Percentiles rank a stretch among this genome's conserved stretches.
Conservation (phyloP, 331 rosid genomes). For the Prunus yedoensis region DNA sequence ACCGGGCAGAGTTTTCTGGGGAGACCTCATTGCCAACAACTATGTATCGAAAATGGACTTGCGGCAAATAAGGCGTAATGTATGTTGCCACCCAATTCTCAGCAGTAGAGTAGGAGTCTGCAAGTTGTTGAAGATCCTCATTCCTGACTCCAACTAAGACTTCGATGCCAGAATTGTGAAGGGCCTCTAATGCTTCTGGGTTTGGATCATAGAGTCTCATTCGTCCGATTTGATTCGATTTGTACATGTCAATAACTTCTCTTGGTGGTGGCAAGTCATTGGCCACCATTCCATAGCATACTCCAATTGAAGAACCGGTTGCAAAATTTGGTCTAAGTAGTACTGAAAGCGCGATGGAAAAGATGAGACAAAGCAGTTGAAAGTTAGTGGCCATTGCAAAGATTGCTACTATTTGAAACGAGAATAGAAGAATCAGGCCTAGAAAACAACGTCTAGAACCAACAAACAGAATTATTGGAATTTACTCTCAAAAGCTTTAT, state of each 20-base stretch:
- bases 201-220: constrained; percentile 1
- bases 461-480: too few species aligned
- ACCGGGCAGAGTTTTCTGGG: constrained; percentile 1
- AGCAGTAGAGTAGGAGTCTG: not conserved
- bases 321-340: not conserved
- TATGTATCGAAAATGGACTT: constrained; percentile 1
- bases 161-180: constrained; percentile 1
- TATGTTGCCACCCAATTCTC: constrained; percentile 7
- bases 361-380: too few species aligned
- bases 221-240: not conserved
- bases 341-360: too few species aligned
- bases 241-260: not conserved
- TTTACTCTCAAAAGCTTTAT: too few species aligned
- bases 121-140: constrained; percentile 21
- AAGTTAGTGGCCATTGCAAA: too few species aligned
- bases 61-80: not conserved
- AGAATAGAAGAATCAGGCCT: too few species aligned
- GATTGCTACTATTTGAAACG: too few species aligned
- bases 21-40: constrained; percentile 29
- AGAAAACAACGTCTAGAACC: too few species aligned
- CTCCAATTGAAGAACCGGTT: constrained; percentile 1
- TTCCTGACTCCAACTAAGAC: constrained; percentile 17
- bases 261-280: constrained; percentile 24
- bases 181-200: constrained; percentile 11
- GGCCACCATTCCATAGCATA: constrained; percentile 30